Percentiles rank a stretch among this genome's conserved stretches.
Conservation (phyloP, 1,284 basidiomycete species). For the Leccinum subatratum region DNA sequence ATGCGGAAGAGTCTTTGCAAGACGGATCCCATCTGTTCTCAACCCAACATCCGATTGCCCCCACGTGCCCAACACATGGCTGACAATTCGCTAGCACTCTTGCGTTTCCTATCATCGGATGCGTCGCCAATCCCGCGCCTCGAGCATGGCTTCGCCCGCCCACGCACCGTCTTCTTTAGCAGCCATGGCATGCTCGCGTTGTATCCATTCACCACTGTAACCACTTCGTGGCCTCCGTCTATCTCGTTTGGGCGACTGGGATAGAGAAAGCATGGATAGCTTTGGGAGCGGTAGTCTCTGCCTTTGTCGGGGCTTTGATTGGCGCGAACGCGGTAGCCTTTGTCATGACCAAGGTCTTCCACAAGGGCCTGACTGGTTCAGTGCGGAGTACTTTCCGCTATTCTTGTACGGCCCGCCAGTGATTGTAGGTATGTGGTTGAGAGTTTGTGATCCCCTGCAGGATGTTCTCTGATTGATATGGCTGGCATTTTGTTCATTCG, state of each 20-base stretch:
- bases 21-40: constrained; percentile 92
- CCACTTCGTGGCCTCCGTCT: constrained; percentile 45
- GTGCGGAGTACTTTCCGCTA: constrained; percentile 66
- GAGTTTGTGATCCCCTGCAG: background rate
- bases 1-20: constrained; percentile 92
- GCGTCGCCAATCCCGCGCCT: constrained; percentile 63
- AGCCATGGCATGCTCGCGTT: constrained; percentile 67
- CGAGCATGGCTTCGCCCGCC: constrained; percentile 50
- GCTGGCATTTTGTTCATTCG: constrained; percentile 16
- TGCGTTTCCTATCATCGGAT: constrained; percentile 72
- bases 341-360: constrained; percentile 61
- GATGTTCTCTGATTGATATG: background rate
- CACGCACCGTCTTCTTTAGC: constrained; percentile 74
- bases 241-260: constrained; percentile 38
- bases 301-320: constrained; percentile 56
- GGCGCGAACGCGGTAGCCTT: constrained; percentile 71
- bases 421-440: constrained; percentile 51
- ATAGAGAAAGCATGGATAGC: constrained; percentile 34
- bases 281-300: constrained; percentile 41
- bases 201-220: constrained; percentile 71
- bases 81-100: constrained; percentile 81
- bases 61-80: constrained; percentile 87
- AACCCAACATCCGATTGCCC: constrained; percentile 74
- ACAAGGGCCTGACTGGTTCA: constrained; percentile 77
- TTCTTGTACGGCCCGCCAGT: constrained; percentile 77